Base-by-base conservation (phyloP, 768 basidiomycete species). In the Phlebiopsis gigantea region DNA sequence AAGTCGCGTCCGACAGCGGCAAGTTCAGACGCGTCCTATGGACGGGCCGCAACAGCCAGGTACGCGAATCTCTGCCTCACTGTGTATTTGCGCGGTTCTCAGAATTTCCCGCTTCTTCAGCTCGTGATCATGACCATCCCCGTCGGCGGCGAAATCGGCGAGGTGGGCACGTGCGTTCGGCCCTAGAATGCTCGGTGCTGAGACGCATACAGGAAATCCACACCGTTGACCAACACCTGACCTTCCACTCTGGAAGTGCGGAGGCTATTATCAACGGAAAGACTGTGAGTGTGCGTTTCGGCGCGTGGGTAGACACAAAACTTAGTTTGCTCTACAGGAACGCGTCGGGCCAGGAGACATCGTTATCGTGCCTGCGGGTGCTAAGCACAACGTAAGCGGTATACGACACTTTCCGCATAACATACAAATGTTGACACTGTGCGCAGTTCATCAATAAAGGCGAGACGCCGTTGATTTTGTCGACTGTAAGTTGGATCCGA, bases 121-220 rank as follows among this genome's bases (percentile, higher is more conserved):
- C 46, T 68, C 5, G 66, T 68, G 41, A 64, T 68, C 49, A 68
- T 68, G 66, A 68, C 66, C 3, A 60, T 68, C 10, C 66, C 66
- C 17, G 65, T 65, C 12, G 65, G 61, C 43, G 66, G 65, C 28
- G 66, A 68, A 41, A 67, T 67, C 22, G 66, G 66, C 21, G 57
- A 67, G 60, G 66, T 65, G 34, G 24, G n/a, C 55, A 53, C 43
- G 31, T 48, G 57, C 48, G 46, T 52, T 52, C n/a, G 53, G 53
- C 6, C 3, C 17, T 5, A n/a, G n/a, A n/a, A n/a, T n/a, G n/a
- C n/a, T n/a, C 17, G 47, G 34, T 12, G 21, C 45, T 42, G 42
- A 29, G 5, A 21, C 4, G 44, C 6, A 14, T 7, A 6, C n/a
- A 67, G 66, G 65, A 68, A 60, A 66, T 59, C 6, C 66, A 68